phyloP scores from a whole-genome alignment of 495 filamentous ascomycete species.

The Terfezia claveryi region DNA sequence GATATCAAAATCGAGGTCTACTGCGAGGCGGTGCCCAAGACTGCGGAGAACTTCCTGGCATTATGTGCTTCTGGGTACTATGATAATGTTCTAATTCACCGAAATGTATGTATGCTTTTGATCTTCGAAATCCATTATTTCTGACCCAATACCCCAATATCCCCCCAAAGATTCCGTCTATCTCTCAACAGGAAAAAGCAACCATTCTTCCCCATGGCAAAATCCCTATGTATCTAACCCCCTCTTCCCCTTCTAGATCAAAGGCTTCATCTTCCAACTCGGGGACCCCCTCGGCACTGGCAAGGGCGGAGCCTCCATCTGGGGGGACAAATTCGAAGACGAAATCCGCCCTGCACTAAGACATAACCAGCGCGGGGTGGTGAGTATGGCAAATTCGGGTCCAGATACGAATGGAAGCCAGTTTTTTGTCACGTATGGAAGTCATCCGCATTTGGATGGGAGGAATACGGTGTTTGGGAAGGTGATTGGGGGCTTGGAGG shows the following conservation, averaged over 20 bases:
- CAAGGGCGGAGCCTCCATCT: slow-evolving; percentile 71
- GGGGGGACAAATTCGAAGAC: slow-evolving; percentile 66
- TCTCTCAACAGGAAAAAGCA: neutral
- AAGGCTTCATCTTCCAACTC: slow-evolving; percentile 79
- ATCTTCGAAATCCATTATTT: neutral
- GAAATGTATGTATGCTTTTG: slow-evolving; percentile 19
- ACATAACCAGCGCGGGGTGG: slow-evolving; percentile 68
- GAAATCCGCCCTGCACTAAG: slow-evolving; percentile 69
- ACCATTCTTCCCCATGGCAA: neutral
- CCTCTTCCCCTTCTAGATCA: slow-evolving; percentile 26
- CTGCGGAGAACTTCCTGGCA: slow-evolving; percentile 87
- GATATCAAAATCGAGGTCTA: slow-evolving; percentile 93
- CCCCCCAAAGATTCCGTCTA: neutral
- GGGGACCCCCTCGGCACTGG: slow-evolving; percentile 49
- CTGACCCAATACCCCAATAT: neutral
- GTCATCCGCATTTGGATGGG: slow-evolving; percentile 80
- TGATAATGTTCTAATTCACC: slow-evolving; percentile 74
- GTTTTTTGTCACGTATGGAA: slow-evolving; percentile 76
- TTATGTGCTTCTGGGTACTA: slow-evolving; percentile 81
- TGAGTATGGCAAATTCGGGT: slow-evolving; percentile 76
- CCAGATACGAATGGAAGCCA: slow-evolving; percentile 76
- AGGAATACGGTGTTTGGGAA: slow-evolving; percentile 86
- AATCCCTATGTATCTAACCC: neutral
- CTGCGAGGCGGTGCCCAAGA: slow-evolving; percentile 82
- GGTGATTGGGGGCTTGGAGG: slow-evolving; percentile 41